Evolutionary conservation across 495 filamentous ascomycete species (phyloP), one percentile per base, ranked within the genome.

Genomic region (Copromyces sp.): DNA sequence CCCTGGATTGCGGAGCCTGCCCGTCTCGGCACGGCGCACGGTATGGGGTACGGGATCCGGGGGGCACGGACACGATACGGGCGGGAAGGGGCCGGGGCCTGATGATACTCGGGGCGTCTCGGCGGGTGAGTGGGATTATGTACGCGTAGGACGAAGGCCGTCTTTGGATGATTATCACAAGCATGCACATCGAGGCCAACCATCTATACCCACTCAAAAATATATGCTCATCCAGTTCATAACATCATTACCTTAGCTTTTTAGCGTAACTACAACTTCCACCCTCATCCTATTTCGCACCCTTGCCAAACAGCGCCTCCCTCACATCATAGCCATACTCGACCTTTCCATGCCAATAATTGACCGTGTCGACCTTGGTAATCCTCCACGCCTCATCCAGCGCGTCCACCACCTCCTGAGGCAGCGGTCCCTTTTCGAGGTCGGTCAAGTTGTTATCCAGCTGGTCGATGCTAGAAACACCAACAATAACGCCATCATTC

Each of bases 381-480:
- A 93, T 81, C 73, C 65, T 42, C 91, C 91, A 92, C 11, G 93
- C 94, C 81, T 93, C 85, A 78, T 97, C 94, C 69, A 97, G 81
- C 29, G 87, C 90, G 77, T 91, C 80, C 20, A 97, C 86, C 32
- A 97, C 91, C 69, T 95, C 94, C 61, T 94, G 88, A 0, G 94
- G 94, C 69, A 98, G 81, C 12, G 94, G 94, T 0, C 93, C 93
- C 82, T 96, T 97, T 82, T 95, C 92, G 4, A 96, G 78, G 75
- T 92, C 87, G 40, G 86, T 84, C 68, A 98, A 83, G 75, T 98
- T 97, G 68, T 83, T 81, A 76, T 92, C 87, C 32, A 98, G 82
- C 81, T 97, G 94, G 35, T 86, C 83, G 71, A 91, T 83, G 75
- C 87, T 93, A 73, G 89, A 92, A 6, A 95, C 88, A 4, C 94